Conservation (phyloP, 2,329 filamentous ascomycete genomes). For the Monilinia fructicola region DNA sequence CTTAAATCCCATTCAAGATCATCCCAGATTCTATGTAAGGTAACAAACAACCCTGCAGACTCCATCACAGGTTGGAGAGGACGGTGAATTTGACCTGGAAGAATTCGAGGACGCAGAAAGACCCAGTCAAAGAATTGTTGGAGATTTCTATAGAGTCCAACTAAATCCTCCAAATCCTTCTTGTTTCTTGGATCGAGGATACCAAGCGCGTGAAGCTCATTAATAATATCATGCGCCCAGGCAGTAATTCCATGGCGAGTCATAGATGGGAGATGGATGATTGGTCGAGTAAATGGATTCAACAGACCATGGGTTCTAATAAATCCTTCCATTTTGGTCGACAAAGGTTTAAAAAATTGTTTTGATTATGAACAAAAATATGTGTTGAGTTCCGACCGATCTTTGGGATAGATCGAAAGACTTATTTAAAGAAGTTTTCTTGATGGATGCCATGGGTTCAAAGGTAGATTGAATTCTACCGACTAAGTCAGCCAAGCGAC, state of each 20-base stretch:
- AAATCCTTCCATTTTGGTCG: background rate
- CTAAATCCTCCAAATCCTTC: background rate
- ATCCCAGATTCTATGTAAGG: background rate
- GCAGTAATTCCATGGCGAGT: constrained; percentile 1
- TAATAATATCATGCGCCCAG: constrained; percentile 8
- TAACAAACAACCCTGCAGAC: background rate
- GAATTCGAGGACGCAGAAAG: background rate
- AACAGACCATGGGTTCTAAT: background rate
- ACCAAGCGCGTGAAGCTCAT: background rate
- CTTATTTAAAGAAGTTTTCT: too few species aligned
- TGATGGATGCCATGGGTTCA: too few species aligned
- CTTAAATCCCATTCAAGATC: constrained; percentile 13
- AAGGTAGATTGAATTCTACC: background rate
- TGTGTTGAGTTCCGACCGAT: background rate
- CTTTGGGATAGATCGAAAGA: background rate
- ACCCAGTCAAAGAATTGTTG: constrained; percentile 1
- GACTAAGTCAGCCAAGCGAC: too few species aligned
- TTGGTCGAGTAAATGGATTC: constrained; percentile 3
- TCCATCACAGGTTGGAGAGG: too few species aligned
- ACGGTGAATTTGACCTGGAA: too few species aligned
- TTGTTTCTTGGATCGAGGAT: background rate
- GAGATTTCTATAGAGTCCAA: background rate
- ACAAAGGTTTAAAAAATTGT: background rate
- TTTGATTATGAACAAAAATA: background rate
- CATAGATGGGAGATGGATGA: background rate